phyloP scores from a whole-genome alignment of 306 rosid species.

The Castanopsis chinensis region DNA sequence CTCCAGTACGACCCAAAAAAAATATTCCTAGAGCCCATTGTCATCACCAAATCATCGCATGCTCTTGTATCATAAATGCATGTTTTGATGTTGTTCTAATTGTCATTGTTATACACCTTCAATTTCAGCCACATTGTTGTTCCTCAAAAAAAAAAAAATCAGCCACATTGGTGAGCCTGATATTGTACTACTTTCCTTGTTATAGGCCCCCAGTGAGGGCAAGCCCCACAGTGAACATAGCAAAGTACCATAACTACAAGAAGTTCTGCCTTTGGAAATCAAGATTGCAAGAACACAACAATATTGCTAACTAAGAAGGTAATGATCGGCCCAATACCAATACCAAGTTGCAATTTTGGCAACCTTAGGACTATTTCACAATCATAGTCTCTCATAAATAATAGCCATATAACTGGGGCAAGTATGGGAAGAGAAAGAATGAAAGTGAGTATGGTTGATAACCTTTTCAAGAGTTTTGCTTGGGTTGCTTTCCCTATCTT shows the following conservation, averaged over 20 bases:
- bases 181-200: slow-evolving; percentile 16
- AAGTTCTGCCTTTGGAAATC: slow-evolving; percentile 21
- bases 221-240: slow-evolving; percentile 26
- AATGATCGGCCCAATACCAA: not conserved
- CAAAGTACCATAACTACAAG: slow-evolving; percentile 14
- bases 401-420: slow-evolving; percentile 21
- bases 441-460: not conserved
- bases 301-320: slow-evolving; percentile 19
- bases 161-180: slow-evolving; percentile 34
- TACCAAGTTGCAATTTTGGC: slow-evolving; percentile 3
- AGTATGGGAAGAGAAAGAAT: slow-evolving; percentile 25
- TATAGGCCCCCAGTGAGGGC: slow-evolving; percentile 18
- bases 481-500: not conserved
- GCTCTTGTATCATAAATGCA: slow-evolving; percentile 19
- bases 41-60: slow-evolving; percentile 6
- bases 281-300: slow-evolving; percentile 6
- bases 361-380: slow-evolving; percentile 23
- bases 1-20: no score
- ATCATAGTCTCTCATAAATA: slow-evolving; percentile 13
- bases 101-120: not conserved
- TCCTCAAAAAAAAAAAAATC: no score
- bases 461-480: not conserved
- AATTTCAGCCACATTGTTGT: not conserved
- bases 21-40: no score
- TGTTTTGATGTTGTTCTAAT: slow-evolving; percentile 19